Conservation (phyloP, 768 basidiomycete species). For the Cubamyces sp. region DNA sequence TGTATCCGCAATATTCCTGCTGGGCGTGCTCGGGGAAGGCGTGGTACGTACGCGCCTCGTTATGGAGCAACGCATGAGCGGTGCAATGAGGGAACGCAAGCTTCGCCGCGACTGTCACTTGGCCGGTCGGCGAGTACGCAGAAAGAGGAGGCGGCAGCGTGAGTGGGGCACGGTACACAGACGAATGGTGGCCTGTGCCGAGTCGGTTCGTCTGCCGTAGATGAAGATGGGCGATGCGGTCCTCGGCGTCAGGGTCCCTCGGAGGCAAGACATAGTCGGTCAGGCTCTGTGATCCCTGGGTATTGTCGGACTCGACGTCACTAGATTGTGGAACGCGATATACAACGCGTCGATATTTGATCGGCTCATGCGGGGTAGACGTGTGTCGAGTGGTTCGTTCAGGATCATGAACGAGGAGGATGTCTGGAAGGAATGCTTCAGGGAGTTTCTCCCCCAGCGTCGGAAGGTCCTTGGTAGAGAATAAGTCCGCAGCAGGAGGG, state of each 20-base stretch:
- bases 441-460: conserved; percentile 36
- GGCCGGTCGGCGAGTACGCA: conserved; percentile 29
- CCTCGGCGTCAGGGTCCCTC: not conserved
- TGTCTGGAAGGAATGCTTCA: conserved; percentile 30
- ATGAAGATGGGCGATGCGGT: conserved; percentile 49
- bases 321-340: conserved; percentile 1
- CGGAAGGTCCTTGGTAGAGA: conserved; percentile 23
- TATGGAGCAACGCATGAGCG: conserved; percentile 28
- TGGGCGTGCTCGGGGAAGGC: conserved; percentile 49
- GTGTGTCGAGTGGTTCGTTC: not conserved
- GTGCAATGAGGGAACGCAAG: conserved; percentile 9
- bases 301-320: not conserved
- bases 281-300: not conserved
- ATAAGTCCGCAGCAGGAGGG: not conserved
- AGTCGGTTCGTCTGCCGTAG: conserved; percentile 41
- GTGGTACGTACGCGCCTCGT: conserved; percentile 51
- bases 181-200: conserved; percentile 57
- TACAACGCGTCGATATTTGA: conserved; percentile 28
- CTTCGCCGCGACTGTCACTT: conserved; percentile 38
- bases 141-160: conserved; percentile 46
- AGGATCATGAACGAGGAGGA: conserved; percentile 32
- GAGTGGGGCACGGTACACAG: conserved; percentile 54
- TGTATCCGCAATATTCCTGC: conserved; percentile 55
- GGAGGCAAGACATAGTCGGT: not conserved
- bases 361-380: not conserved